Evolutionary conservation across 2,329 filamentous ascomycete species (phyloP).

Genomic region (Microcyclospora tardicrescens): DNA sequence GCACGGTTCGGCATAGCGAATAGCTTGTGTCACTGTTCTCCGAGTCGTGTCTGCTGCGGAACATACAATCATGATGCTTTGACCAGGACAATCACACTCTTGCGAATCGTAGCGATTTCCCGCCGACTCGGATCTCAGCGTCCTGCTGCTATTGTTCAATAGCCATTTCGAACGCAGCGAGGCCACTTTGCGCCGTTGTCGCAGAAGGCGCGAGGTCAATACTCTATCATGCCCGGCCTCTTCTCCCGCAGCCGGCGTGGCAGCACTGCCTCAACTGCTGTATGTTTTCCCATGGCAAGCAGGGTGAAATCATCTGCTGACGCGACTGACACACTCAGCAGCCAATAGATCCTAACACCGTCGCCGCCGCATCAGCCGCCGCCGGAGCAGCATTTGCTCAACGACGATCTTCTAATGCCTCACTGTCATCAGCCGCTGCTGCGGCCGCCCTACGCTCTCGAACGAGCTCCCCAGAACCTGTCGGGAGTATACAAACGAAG

Average conservation of each 20-base stretch:
- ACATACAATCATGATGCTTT: too few species aligned
- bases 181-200: too few species aligned
- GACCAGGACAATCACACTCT: too few species aligned
- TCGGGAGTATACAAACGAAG: conserved; percentile 77
- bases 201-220: too few species aligned
- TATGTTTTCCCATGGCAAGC: background rate
- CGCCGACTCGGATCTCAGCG: too few species aligned
- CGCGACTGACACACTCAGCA: conserved; percentile 3
- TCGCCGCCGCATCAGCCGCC: conserved; percentile 67
- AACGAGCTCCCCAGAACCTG: conserved; percentile 63
- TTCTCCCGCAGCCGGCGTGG: background rate
- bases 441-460: conserved; percentile 71
- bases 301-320: background rate
- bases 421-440: conserved; percentile 72
- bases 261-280: background rate
- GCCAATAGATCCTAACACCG: conserved; percentile 47
- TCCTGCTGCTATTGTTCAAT: too few species aligned
- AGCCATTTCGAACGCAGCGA: too few species aligned
- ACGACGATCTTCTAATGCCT: conserved; percentile 48
- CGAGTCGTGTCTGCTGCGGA: too few species aligned
- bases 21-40: too few species aligned
- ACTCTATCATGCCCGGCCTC: background rate
- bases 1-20: too few species aligned
- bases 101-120: too few species aligned
- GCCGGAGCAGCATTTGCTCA: conserved; percentile 57